These are phyloP conservation scores for Myriosclerotinia duriaeana DNA, from an alignment of 2,329 filamentous ascomycete species.

Conservation along the genomic window DNA sequence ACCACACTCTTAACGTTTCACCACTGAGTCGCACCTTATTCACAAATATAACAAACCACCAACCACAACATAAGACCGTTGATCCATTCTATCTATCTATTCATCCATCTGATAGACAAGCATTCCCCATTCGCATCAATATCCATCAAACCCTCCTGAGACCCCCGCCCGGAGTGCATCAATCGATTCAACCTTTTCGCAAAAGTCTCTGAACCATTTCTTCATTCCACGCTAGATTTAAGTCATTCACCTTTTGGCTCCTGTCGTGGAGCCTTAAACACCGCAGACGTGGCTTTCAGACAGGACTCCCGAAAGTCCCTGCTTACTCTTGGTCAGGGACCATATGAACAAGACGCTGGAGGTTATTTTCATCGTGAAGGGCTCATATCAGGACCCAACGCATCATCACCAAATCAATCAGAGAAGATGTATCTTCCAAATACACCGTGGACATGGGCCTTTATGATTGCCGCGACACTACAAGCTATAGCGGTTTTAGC, in stretches of 20 bases:
- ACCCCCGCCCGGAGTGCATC: constrained; percentile 8
- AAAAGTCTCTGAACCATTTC: neutral
- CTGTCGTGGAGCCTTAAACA: constrained; percentile 36
- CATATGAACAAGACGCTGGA: constrained; percentile 41
- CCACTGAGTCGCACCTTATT: constrained; percentile 14
- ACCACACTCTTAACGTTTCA: constrained; percentile 25
- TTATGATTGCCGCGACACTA: constrained; percentile 69
- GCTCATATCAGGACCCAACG: constrained; percentile 30
- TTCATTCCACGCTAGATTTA: constrained; percentile 2
- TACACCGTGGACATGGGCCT: constrained; percentile 84
- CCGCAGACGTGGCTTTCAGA: constrained; percentile 49
- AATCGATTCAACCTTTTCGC: constrained; percentile 13
- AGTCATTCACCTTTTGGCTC: constrained; percentile 29
- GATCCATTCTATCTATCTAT: neutral
- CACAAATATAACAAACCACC: constrained; percentile 9
- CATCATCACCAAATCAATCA: constrained; percentile 29
- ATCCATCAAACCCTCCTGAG: constrained; percentile 4
- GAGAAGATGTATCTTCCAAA: constrained; percentile 68
- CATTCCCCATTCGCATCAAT: constrained; percentile 10
- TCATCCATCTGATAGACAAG: constrained; percentile 10
- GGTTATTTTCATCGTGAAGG: constrained; percentile 40
- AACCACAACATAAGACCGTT: constrained; percentile 10
- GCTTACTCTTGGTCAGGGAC: constrained; percentile 43
- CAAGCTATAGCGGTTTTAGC: constrained; percentile 80
- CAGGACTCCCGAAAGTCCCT: constrained; percentile 49